Base-by-base conservation (phyloP, 2,329 filamentous ascomycete species). In the Aspergillus sergii region DNA sequence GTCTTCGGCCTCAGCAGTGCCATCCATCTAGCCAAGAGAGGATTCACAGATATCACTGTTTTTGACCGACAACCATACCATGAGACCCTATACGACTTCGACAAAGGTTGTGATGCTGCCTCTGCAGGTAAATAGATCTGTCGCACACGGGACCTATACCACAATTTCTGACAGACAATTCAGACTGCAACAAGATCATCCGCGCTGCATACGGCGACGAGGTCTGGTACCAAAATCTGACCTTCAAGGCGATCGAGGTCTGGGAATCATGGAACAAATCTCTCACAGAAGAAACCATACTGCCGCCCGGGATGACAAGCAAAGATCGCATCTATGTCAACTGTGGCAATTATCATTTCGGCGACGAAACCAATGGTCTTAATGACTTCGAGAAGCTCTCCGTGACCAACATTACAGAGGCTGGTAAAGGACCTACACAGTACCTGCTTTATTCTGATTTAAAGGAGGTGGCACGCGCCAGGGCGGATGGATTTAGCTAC, bases 41-140 rank as follows among this genome's bases (percentile, higher is more conserved):
- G 83, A 4, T 86, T 84, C 68, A 74, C 23, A 7, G 75, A 82
- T 63, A 75, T 85, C 30, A 84, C 78, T 10, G 77, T 86, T 12
- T 75, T 86, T 39, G 84, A 86, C 68, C 78, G 77, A 64, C 81
- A 85, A 66, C 72, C 79, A 21, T 75, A 83, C 39, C 75, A 80
- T 14, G 60, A 78, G 39, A 73, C 73, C 0, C 69, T 69, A 0
- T 85, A 85, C 58, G 78, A 78, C 8, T 81, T 80, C 59, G 65
- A 73, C 1, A 63, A 71, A 0, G 82, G 82, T 26, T 77, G 78
- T 56, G 81, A 83, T 68, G 76, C 75, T 2, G 81, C 82, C 0
- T 82, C 80, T 5, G 80, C 81, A 59, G 79, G 76, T 78, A 57
- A 62, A 61, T 58, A 36, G 1, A 2, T 11, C 23, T 14, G 28